Evolutionary conservation across 2,329 filamentous ascomycete genomes (phyloP), one percentile per base, ranked within the genome.

Genomic region (Colletotrichum orbiculare): DNA sequence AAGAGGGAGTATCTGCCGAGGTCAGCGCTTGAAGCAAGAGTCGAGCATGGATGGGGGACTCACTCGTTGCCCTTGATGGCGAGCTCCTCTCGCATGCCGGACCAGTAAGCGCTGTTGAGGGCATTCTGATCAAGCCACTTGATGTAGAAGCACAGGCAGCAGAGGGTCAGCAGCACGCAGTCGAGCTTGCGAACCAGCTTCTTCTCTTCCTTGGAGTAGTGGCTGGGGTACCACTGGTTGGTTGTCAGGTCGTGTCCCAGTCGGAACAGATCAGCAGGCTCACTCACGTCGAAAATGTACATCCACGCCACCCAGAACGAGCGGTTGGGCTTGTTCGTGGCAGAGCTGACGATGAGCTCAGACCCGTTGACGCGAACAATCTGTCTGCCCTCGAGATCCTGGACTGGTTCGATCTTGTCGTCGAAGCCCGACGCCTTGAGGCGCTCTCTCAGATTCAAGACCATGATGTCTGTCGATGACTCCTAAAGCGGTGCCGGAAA

Each of bases 11-110:
- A 62, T 49, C 46, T 63, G 11, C 11, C n/a, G 0, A 33, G n/a
- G 13, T n/a, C 17, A 34, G 12, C 11, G 12, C 11, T 25, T 46
- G 37, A 5, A 2, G 2, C 2, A 17, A 37, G n/a, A 38, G n/a
- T 10, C 37, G 3, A 48, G 13, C 3, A 4, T 25, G 25, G 25
- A 0, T 33, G 6, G 6, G 1, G 8, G 8, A 7, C 37, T 11
- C 55, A 69, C 66, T 78, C 67, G 34, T 76, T 75, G 3, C 74
- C 76, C 6, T 73, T 64, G 41, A 78, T 68, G 2, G 69, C 42
- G 1, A 76, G 69, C 2, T 76, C 74, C 46, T 75, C 72, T n/a
- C 76, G 76, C 77, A 80, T 78, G 1, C 77, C 77, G 0, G 73
- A 76, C 13, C 75, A 72, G 48, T 79, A 80, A 6, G 77, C 78